Conservation (phyloP, 176 grass and related monocot species). For the Aegilops sharonensis region DNA sequence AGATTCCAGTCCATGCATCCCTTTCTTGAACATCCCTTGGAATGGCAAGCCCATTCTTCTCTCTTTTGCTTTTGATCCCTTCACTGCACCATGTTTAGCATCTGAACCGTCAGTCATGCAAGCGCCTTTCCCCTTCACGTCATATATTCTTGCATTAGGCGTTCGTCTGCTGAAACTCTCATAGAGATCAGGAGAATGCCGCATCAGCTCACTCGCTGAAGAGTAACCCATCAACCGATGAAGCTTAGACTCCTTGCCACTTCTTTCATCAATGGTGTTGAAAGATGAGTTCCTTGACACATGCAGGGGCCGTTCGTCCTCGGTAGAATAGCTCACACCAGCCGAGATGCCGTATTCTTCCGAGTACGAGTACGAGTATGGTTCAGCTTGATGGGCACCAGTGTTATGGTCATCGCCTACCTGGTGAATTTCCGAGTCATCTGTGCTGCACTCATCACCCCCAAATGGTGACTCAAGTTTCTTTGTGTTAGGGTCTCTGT, state of each 20-base stretch:
- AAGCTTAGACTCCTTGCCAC: slow-evolving; percentile 42
- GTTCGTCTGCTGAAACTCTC: slow-evolving; percentile 39
- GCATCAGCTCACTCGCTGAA: slow-evolving; percentile 50
- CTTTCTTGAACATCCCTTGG: slow-evolving; percentile 41
- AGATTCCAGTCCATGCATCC: slow-evolving; percentile 35
- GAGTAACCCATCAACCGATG: slow-evolving; percentile 86
- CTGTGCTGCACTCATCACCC: slow-evolving; percentile 30
- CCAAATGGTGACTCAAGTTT: slow-evolving; percentile 35
- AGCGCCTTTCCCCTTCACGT: slow-evolving; percentile 42
- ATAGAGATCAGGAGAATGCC: slow-evolving; percentile 31
- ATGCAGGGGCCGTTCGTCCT: slow-evolving; percentile 49
- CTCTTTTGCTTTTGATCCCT: slow-evolving; percentile 25
- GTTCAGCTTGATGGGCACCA: slow-evolving; percentile 21
- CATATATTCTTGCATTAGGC: background rate
- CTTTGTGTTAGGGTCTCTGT: slow-evolving; percentile 41
- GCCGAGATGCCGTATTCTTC: slow-evolving; percentile 57
- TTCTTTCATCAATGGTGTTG: slow-evolving; percentile 30
- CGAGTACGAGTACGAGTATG: slow-evolving; percentile 61
- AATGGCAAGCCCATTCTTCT: slow-evolving; percentile 13
- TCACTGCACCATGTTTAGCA: background rate
- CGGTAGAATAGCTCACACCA: slow-evolving; percentile 47
- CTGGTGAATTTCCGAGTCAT: slow-evolving; percentile 31
- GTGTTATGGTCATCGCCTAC: background rate
- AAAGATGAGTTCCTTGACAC: slow-evolving; percentile 78
- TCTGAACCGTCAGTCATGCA: background rate